A percentile compares a stretch with the other conserved stretches of the same genome.
Conservation (phyloP, 2,329 filamentous ascomycete genomes). For the Ambrosiella xylebori region DNA sequence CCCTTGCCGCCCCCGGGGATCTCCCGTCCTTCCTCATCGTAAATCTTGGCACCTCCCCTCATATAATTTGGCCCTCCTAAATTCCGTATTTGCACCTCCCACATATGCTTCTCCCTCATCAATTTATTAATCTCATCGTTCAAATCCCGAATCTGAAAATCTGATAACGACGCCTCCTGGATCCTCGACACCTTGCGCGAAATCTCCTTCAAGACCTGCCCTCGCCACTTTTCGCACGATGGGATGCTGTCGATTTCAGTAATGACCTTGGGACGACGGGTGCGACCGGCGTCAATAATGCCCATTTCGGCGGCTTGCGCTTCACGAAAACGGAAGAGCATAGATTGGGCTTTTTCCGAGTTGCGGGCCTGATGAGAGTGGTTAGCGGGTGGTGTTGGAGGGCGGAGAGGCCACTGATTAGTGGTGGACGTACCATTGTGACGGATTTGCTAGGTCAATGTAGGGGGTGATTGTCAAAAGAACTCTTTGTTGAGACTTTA, state of each 20-base stretch:
- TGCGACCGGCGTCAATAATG: conserved; percentile 83
- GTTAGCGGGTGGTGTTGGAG: background rate
- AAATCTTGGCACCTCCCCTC: conserved; percentile 51
- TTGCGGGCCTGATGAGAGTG: conserved; percentile 56
- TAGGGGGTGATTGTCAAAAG: background rate
- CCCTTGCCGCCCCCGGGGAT: conserved; percentile 66
- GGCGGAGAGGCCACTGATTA: background rate
- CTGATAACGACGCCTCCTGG: conserved; percentile 76
- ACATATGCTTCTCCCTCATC: conserved; percentile 98
- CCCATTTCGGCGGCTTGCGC: conserved; percentile 90
- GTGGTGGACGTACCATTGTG: background rate
- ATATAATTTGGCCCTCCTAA: conserved; percentile 96
- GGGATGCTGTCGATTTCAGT: conserved; percentile 72
- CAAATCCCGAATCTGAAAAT: conserved; percentile 93
- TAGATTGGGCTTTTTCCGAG: conserved; percentile 96
- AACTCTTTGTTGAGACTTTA: background rate
- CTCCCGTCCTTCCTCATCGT: conserved; percentile 57
- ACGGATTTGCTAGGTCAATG: background rate
- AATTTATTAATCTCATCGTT: conserved; percentile 99
- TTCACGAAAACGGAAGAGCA: conserved; percentile 99
- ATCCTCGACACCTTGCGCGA: conserved; percentile 93
- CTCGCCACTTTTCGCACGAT: conserved; percentile 91
- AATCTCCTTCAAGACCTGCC: conserved; percentile 92
- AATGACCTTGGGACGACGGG: conserved; percentile 79
- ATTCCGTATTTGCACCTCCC: conserved; percentile 92